Conservation (phyloP, 495 filamentous ascomycete species). For the Tuber brumale region DNA sequence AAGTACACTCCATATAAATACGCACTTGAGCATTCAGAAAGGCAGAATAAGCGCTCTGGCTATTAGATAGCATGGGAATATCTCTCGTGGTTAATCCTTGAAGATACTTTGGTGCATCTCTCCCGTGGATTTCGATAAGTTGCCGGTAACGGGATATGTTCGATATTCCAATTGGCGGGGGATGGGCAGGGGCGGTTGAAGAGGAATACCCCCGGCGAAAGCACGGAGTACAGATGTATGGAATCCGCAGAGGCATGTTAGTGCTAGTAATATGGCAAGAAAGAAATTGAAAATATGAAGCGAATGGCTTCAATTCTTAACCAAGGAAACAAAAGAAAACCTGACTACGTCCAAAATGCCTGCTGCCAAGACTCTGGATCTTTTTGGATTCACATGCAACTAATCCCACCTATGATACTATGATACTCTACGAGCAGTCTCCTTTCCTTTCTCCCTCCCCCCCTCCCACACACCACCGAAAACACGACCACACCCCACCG, state of each 20-base stretch:
- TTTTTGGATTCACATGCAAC: neutral
- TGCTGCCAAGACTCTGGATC: neutral
- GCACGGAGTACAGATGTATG: neutral
- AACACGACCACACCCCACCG: neutral
- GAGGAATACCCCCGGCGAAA: neutral
- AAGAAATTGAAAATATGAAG: neutral
- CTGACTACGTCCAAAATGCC: neutral
- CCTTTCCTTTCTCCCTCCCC: neutral
- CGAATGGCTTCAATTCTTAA: neutral
- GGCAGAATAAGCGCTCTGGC: conserved; percentile 60
- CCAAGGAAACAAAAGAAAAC: no score
- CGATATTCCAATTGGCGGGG: conserved; percentile 49
- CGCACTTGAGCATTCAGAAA: conserved; percentile 64
- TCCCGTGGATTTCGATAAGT: conserved; percentile 69
- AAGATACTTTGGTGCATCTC: conserved; percentile 73
- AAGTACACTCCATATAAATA: neutral
- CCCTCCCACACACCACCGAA: neutral
- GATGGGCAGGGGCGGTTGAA: conserved; percentile 1
- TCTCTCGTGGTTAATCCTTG: conserved; percentile 80
- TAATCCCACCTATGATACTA: no score
- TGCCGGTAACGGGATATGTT: conserved; percentile 59
- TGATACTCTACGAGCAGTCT: no score
- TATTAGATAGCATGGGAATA: conserved; percentile 47
- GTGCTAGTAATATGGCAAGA: neutral
- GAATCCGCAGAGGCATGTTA: neutral